Evolutionary conservation across 306 rosid species (phyloP).

Genomic region (Comarum palustre): DNA sequence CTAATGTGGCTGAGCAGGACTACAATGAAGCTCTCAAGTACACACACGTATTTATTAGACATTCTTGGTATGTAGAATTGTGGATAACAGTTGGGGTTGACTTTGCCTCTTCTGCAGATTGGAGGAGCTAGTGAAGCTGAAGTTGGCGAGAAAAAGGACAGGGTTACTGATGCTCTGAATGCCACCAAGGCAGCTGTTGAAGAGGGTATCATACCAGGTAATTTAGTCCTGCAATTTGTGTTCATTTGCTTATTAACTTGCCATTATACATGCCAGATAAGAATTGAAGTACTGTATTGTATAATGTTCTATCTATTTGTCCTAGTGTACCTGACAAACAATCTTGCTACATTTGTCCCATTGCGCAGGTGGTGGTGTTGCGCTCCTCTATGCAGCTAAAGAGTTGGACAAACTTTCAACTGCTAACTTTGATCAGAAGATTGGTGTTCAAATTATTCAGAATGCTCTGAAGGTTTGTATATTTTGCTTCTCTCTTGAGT

Average conservation of each 20-base stretch:
- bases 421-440: conserved; percentile 90
- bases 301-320: neutral
- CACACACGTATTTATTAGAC: too few species aligned
- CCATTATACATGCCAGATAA: neutral
- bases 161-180: conserved; percentile 92
- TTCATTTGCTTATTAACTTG: neutral
- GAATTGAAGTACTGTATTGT: neutral
- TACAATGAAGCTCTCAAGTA: too few species aligned
- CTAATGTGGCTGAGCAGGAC: neutral
- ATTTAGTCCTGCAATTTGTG: neutral
- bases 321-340: neutral
- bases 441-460: conserved; percentile 93
- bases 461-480: conserved; percentile 73
- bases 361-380: conserved; percentile 84
- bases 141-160: conserved; percentile 92
- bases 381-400: conserved; percentile 92
- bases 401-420: conserved; percentile 77
- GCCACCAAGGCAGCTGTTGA: conserved; percentile 98
- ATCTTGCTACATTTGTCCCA: conserved; percentile 8
- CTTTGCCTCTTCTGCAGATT: conserved; percentile 44
- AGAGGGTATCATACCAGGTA: conserved; percentile 89
- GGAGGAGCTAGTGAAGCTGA: conserved; percentile 99
- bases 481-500: neutral
- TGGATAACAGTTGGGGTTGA: conserved; percentile 6
- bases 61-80: neutral